Base-by-base conservation (phyloP, 1,284 basidiomycete genomes). In the Schizophyllum commune region DNA sequence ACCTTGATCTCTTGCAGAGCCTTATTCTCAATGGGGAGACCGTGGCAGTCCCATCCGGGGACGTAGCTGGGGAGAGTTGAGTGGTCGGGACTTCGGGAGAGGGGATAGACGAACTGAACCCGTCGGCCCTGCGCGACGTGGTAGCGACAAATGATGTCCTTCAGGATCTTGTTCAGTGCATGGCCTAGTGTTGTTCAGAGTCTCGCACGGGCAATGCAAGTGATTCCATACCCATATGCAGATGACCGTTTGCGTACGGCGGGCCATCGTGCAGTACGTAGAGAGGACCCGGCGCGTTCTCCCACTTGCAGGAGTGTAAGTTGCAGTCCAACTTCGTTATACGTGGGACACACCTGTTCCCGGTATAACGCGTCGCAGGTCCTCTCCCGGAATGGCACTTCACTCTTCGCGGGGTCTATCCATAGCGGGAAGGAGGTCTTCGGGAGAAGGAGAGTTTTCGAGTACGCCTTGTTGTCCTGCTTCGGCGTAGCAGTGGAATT, bases 41-140 rank as follows among this genome's bases (percentile, higher is more conserved):
- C 97, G 70, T 99, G 97, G 70, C 96, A 99, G 71, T 99, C 97
- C 94, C 95, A 99, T 4, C 97, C 97, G 32, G 97, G 96, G 51
- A 91, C 75, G 74, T 95, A 98, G 69, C 94, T 97, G 63, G 54
- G 19, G 8, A 47, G 56, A 58, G 52, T 61, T 62, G 27, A 39
- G 55, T 17, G 33, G n/a, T 17, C 4, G 27, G 19, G 55, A 60
- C 27, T 19, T 51, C 17, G 34, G 27, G 17, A 22, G 17, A 53
- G 53, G 27, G n/a, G 6, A 51, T 15, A 51, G 17, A 34, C 89
- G 71, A 65, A 96, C 92, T 96, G 88, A 32, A 99, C 89, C 64
- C 84, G 83, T 64, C 84, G 78, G 3, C 96, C 95, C 39, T 83
- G 78, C 8, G 89, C 83, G 9, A 98, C 80, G 65, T 96, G 88